phyloP scores from a whole-genome alignment of 2,329 filamentous ascomycete genomes.

The Verticillium tricorpus region DNA sequence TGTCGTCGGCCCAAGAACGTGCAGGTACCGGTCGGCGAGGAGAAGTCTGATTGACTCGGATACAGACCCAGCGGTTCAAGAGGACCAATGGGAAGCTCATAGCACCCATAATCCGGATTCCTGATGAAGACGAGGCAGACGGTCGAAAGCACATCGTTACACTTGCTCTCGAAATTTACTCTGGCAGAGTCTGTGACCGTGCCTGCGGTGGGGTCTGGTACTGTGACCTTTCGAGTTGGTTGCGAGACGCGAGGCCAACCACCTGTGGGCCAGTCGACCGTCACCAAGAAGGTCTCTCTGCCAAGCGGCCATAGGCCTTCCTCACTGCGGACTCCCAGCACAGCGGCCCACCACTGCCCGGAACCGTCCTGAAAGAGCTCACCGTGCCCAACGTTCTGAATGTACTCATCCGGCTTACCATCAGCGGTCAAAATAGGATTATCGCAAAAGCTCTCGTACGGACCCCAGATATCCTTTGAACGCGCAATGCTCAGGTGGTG shows the following conservation, averaged over 20 bases:
- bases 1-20: slow-evolving; percentile 5
- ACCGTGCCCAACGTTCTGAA: slow-evolving; percentile 51
- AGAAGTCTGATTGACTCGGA: not conserved
- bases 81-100: not conserved
- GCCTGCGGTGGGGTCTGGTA: not conserved
- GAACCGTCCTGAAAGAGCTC: slow-evolving; percentile 48
- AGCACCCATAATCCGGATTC: not conserved
- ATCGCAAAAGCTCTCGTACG: slow-evolving; percentile 15
- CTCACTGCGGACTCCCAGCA: slow-evolving; percentile 1
- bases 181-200: no score
- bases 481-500: slow-evolving; percentile 24
- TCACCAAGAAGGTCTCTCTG: slow-evolving; percentile 2
- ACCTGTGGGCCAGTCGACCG: slow-evolving; percentile 5
- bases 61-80: not conserved
- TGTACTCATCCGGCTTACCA: slow-evolving; percentile 33
- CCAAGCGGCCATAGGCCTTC: slow-evolving; percentile 1
- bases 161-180: no score
- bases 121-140: slow-evolving; percentile 2
- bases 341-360: slow-evolving; percentile 31
- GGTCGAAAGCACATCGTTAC: not conserved
- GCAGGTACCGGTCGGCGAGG: not conserved
- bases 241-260: slow-evolving; percentile 5
- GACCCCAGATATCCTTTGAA: slow-evolving; percentile 18
- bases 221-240: not conserved
- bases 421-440: slow-evolving; percentile 39